Percentiles rank a stretch among this genome's conserved stretches.
Conservation (phyloP, 1,284 basidiomycete species). For the Cystobasidium sp. region DNA sequence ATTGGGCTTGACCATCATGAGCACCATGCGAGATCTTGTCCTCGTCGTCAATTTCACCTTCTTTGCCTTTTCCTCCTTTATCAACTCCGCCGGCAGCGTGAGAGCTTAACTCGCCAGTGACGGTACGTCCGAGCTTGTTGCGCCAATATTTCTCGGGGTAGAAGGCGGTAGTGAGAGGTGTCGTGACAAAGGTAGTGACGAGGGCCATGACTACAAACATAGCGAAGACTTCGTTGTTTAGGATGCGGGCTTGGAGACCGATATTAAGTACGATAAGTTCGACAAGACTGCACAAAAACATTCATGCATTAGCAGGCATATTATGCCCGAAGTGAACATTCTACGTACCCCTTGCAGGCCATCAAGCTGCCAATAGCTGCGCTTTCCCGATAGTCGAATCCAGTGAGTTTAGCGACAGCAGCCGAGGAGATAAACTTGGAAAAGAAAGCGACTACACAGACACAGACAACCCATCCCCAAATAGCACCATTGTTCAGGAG, state of each 20-base stretch:
- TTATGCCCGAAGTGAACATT: background rate
- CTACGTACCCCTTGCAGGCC: slow-evolving; percentile 84
- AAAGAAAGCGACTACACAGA: slow-evolving; percentile 77
- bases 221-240: slow-evolving; percentile 67
- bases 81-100: background rate
- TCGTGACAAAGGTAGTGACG: slow-evolving; percentile 57
- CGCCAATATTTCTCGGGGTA: slow-evolving; percentile 56
- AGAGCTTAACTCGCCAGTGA: background rate
- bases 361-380: slow-evolving; percentile 86
- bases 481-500: slow-evolving; percentile 70
- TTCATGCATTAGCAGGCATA: background rate
- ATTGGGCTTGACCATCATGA: background rate
- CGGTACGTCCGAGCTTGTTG: slow-evolving; percentile 42
- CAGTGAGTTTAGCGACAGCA: slow-evolving; percentile 66
- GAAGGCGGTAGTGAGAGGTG: slow-evolving; percentile 57
- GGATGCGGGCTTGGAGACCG: slow-evolving; percentile 76
- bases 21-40: background rate
- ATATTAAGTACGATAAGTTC: slow-evolving; percentile 93
- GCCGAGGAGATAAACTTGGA: slow-evolving; percentile 77
- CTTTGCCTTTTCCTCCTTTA: slow-evolving; percentile 34
- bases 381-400: slow-evolving; percentile 77
- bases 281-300: slow-evolving; percentile 58
- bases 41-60: slow-evolving; percentile 20
- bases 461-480: slow-evolving; percentile 85
- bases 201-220: slow-evolving; percentile 70